Evolutionary conservation across 768 basidiomycete genomes (phyloP), one percentile per base, ranked within the genome.

Genomic region (Inosperma sp.): DNA sequence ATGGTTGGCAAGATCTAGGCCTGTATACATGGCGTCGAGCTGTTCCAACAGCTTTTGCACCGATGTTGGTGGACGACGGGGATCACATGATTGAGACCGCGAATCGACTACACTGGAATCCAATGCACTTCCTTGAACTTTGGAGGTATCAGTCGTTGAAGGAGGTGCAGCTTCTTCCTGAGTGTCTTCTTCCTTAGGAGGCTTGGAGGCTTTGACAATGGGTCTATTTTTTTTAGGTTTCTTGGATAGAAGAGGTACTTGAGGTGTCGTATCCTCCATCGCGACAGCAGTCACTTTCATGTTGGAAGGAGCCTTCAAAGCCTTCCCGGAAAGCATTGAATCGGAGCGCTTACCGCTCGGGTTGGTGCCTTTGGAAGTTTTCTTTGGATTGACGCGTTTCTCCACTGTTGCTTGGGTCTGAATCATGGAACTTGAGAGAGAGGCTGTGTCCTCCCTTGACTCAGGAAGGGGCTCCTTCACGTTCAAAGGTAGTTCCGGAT

Each of bases 181-280:
- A 70, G 23, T 79, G 77, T 79, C 75, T 26, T 79, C 84, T 27
- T 88, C 86, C 63, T 80, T 85, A 3, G 62, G 43, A 31, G 80
- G 72, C 53, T 72, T 81, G 57, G 80, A 74, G 9, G 78, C 75
- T 58, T 83, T 85, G 44, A 79, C 52, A 36, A 75, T 57, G 0
- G 86, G 84, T 59, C 84, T 89, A 59, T 73, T 86, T 66, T 91
- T 91, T 75, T 89, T 91, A 5, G 88, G 85, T 67, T 88, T 83
- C 65, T 84, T 89, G 19, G 88, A 89, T 33, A 88, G 71, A 27
- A 91, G 78, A 14, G 88, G 87, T 9, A 81, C 82, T 60, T 89
- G 88, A 3, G 73, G 59, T 4, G 66, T 61, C n/a, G 72, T 67
- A 37, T 78, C 74, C 6, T 53, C 26, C 46, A 13, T 36, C n/a